Percentiles rank a stretch among this genome's conserved stretches.
Conservation (phyloP, 164 flowering plant species). For the Umbellularia californica region DNA sequence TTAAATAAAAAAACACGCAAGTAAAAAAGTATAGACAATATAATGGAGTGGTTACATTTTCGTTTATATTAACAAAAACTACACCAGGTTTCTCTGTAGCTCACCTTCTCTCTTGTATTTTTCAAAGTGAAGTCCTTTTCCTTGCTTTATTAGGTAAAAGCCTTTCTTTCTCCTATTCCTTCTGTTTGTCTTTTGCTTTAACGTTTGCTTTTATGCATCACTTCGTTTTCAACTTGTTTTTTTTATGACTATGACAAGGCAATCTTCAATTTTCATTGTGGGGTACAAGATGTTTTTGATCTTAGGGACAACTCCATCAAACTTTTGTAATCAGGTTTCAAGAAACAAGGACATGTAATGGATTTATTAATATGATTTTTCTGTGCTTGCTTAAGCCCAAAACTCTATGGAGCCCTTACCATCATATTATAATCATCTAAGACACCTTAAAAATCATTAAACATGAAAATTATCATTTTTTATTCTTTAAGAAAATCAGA, state of each 20-base stretch:
- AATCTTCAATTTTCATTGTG: not conserved
- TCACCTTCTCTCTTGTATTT: constrained; percentile 1
- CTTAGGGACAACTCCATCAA: no score
- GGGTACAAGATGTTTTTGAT: no score
- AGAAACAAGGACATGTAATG: no score
- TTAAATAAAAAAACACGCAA: not conserved
- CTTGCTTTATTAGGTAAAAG: constrained; percentile 4
- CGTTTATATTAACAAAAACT: not conserved
- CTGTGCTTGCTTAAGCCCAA: no score
- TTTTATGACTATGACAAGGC: not conserved
- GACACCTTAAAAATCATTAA: no score
- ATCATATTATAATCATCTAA: no score
- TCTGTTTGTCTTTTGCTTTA: not conserved
- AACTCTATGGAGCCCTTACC: no score
- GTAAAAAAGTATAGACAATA: not conserved
- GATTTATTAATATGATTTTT: no score
- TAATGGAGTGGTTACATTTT: not conserved
- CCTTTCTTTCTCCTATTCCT: not conserved
- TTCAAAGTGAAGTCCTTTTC: not conserved
- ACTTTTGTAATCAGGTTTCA: no score
- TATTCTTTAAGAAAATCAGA: no score
- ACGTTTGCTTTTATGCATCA: not conserved
- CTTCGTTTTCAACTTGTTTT: not conserved
- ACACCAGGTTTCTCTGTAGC: not conserved
- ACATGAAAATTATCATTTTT: no score